Base-by-base conservation (phyloP, 192 early-diverging fungal species). In the Linnemannia hyalina region DNA sequence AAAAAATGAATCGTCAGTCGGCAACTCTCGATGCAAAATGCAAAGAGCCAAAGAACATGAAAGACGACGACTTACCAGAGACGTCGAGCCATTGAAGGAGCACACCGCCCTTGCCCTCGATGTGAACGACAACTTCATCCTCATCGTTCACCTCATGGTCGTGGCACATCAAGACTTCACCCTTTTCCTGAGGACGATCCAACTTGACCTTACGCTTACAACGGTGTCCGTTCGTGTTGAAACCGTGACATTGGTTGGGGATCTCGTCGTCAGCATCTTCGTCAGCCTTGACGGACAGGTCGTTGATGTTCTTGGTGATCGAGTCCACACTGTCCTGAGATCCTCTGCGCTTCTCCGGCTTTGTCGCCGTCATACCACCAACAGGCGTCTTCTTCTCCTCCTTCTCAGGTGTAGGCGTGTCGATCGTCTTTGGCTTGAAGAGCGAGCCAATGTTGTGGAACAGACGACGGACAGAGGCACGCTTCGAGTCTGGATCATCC, bases 141-240 rank as follows among this genome's bases (percentile, higher is more conserved):
- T 86, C 84, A n/a, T 86, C 84, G 38, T 75, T 77, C 9, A 86
- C 80, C 47, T 86, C 84, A 41, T 86, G 84, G 72, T 81, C 73
- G 54, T 86, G 84, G 41, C 84, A 86, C 79, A 86, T 65, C 65
- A 86, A 38, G 6, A 86, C 84, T 54, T 86, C 84, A 35, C 84
- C 84, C 60, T 81, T 76, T 38, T 63, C 65, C 22, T 70, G 68
- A 26, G 84, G 84, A 57, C 84, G 57, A 72, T 86, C 84, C 57
- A 86, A 41, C 35, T 86, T 86, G 36, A 86, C 84, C 40, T 73
- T 80, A 52, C 84, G 84, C 57, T 86, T 86, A 79, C 84, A 86
- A 13, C 84, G 79, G 38, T 81, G 52, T 57, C 84, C 84, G 47
- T 74, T 81, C 20, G 75, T 65, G 36, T 86, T 86, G 52, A 76